phyloP scores from a whole-genome alignment of 345 rosid genomes.

The Lenwebbia sp. region DNA sequence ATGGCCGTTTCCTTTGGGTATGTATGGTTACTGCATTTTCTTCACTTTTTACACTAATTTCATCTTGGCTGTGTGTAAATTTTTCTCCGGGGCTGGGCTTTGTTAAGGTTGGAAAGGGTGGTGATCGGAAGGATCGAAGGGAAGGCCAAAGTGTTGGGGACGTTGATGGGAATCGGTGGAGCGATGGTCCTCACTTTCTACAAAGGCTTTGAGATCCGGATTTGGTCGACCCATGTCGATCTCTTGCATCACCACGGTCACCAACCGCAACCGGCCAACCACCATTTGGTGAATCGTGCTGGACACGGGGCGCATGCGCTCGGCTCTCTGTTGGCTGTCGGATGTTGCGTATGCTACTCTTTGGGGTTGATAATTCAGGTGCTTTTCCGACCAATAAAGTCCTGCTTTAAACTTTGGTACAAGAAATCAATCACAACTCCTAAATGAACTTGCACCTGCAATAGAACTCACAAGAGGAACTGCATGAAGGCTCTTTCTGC shows the following conservation, averaged over 20 bases:
- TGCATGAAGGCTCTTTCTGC: background rate
- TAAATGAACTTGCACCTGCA: background rate
- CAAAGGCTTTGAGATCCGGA: constrained; percentile 25
- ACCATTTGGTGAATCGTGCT: background rate
- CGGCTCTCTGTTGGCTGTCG: constrained; percentile 17
- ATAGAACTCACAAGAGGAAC: background rate
- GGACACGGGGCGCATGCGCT: background rate
- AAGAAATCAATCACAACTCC: background rate
- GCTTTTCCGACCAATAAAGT: background rate
- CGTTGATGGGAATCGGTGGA: constrained; percentile 37
- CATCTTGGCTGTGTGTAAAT: background rate
- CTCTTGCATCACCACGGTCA: constrained; percentile 8
- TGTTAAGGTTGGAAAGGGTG: constrained; percentile 35
- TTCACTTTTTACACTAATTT: background rate
- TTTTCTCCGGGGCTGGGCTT: background rate
- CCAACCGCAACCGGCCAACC: background rate
- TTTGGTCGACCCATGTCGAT: constrained; percentile 23
- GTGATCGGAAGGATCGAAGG: constrained; percentile 16
- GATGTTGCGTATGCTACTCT: constrained; percentile 19
- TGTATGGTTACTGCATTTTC: background rate
- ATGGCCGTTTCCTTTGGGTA: constrained; percentile 39
- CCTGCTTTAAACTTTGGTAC: background rate
- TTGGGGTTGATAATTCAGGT: constrained; percentile 40
- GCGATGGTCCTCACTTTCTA: constrained; percentile 50
- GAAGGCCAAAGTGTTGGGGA: constrained; percentile 43